Percentiles rank a stretch among this genome's conserved stretches.
Evolutionary conservation across 2,329 filamentous ascomycete species (phyloP).

Genomic region (Cladosporium velox): DNA sequence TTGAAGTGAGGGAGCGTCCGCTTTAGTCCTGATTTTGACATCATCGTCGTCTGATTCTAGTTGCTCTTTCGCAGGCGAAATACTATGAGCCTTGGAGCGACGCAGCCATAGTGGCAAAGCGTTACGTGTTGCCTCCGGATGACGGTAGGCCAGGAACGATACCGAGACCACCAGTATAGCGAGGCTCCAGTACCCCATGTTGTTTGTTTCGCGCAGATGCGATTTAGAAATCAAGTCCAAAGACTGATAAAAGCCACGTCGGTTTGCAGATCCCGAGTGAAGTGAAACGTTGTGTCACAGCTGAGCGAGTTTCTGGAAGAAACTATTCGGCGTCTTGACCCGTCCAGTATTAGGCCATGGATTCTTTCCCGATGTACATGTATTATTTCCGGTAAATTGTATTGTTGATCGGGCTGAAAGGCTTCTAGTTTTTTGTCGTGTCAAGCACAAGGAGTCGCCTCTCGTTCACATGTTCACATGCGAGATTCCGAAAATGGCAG

Average conservation of each 20-base stretch:
- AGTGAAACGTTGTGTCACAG: conserved; percentile 6
- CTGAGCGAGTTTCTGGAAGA: background rate
- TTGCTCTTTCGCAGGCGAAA: background rate
- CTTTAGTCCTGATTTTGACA: background rate
- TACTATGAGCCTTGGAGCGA: background rate
- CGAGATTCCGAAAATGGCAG: conserved; percentile 8
- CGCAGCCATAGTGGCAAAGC: conserved; percentile 33
- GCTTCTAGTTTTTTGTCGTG: background rate
- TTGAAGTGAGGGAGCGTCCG: background rate
- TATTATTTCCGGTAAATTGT: background rate
- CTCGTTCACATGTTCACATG: conserved; percentile 8
- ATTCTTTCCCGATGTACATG: background rate
- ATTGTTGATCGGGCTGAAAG: background rate
- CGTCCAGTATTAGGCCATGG: background rate
- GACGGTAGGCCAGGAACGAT: conserved; percentile 44
- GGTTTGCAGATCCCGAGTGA: background rate
- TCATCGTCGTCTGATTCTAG: background rate
- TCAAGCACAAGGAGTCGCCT: background rate
- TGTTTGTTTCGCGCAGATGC: background rate
- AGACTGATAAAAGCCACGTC: background rate
- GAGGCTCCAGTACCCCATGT: conserved; percentile 47
- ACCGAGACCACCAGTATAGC: conserved; percentile 43
- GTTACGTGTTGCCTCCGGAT: conserved; percentile 41
- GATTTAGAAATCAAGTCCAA: background rate
- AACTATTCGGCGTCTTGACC: background rate